Base-by-base conservation (phyloP, 306 rosid genomes). In the Geum urbanum region DNA sequence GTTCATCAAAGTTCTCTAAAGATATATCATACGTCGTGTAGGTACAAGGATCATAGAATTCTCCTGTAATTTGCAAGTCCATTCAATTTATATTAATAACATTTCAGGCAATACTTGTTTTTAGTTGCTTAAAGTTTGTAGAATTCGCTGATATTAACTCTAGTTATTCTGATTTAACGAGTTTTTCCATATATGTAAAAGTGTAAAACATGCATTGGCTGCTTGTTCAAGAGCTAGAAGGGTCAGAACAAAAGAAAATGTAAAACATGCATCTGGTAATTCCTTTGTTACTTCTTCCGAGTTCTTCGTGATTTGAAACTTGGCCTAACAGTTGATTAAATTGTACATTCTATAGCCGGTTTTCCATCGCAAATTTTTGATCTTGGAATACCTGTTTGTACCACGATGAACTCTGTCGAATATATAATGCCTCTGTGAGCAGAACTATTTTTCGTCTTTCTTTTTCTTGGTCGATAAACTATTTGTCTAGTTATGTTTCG, bases 1-100 rank as follows among this genome's bases (percentile, higher is more conserved):
- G 5, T 27, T 54, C 43, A 13, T 69, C 55, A n/a, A 56, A 56
- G 24, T 10, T 24, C 9, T 70, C 24, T 11, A 43, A 43, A 55
- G n/a, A 70, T 55, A 24, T 55, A 54, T 41, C n/a, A 54, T 6
- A 35, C 45, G 43, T 15, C 22, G 65, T 11, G 8, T 56, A 43
- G 74, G 50, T 70, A 56, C 45, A 43, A 16, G 66, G 20, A 43
- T 55, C 64, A 22, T 22, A 54, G 37, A 32, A 32, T 24, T 16
- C 12, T 70, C 19, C 54, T 70, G 66, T 70, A 70, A 56, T 24
- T 22, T 43, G 66, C 18, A 55, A 56, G 45, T 56, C 49, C 54
- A 45, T 44, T 47, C 65, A 70, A 56, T 70, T 43, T 44, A 41
- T 13, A 45, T 22, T 27, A 15, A 44, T 70, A 32, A 32, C 37